Conservation (phyloP, 805 yeast species). For the Ogataea degrootiae region DNA sequence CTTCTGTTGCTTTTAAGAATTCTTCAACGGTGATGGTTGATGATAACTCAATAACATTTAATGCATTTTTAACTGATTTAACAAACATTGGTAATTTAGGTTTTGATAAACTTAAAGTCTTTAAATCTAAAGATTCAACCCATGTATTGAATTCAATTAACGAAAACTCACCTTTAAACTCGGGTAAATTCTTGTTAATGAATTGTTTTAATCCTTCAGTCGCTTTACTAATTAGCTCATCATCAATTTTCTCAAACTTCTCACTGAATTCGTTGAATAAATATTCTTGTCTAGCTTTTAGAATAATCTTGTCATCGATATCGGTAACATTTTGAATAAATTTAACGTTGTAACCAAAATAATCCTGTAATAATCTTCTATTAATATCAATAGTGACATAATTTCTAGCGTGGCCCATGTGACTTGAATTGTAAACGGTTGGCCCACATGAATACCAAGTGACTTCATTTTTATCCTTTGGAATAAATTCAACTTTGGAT, state of each 20-base stretch:
- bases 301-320: constrained; percentile 93
- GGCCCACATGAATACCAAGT: constrained; percentile 99
- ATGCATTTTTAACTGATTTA: constrained; percentile 55
- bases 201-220: constrained; percentile 44
- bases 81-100: constrained; percentile 89
- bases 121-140: constrained; percentile 45
- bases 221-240: constrained; percentile 36
- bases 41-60: constrained; percentile 34
- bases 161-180: constrained; percentile 23
- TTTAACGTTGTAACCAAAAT: constrained; percentile 81
- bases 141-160: constrained; percentile 43
- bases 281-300: constrained; percentile 88
- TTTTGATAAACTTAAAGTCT: constrained; percentile 45
- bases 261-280: constrained; percentile 59
- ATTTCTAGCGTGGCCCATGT: constrained; percentile 98
- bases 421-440: constrained; percentile 92
- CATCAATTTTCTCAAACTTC: constrained; percentile 27
- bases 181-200: constrained; percentile 51
- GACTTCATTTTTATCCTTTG: constrained; percentile 57
- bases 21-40: constrained; percentile 25
- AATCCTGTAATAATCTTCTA: constrained; percentile 82
- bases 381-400: constrained; percentile 93
- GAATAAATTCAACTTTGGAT: constrained; percentile 72
- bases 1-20: constrained; percentile 55
- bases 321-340: constrained; percentile 98